Evolutionary conservation across 2,329 filamentous ascomycete species (phyloP).

Genomic region (Fusarium sp.): DNA sequence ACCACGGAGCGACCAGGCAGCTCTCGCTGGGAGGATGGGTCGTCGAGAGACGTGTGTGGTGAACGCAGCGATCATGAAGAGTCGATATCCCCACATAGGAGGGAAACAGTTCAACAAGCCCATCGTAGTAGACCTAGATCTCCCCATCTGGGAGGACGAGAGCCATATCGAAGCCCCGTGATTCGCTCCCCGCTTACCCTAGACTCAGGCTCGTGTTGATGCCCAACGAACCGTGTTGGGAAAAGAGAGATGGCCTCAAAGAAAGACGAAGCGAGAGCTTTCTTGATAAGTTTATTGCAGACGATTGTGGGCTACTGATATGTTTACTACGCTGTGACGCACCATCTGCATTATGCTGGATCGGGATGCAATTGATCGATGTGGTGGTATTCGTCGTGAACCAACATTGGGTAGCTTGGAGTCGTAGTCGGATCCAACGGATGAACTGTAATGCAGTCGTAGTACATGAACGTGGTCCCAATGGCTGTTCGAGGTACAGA

Average conservation of each 20-base stretch:
- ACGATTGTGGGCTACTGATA: slow-evolving; percentile 2
- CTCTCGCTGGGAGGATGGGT: slow-evolving; percentile 54
- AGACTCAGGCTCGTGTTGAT: slow-evolving; percentile 35
- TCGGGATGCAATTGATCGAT: slow-evolving; percentile 5
- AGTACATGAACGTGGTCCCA: slow-evolving; percentile 29
- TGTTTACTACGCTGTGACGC: slow-evolving; percentile 13
- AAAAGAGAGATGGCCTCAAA: slow-evolving; percentile 14
- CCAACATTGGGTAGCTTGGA: slow-evolving; percentile 2
- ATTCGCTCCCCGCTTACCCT: slow-evolving; percentile 31
- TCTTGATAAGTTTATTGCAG: slow-evolving; percentile 13
- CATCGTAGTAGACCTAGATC: slow-evolving; percentile 83
- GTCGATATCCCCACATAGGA: slow-evolving; percentile 69
- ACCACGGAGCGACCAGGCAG: slow-evolving; percentile 53
- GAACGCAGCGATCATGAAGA: slow-evolving; percentile 81
- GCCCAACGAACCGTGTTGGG: slow-evolving; percentile 35
- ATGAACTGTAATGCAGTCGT: slow-evolving; percentile 17
- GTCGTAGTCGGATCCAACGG: slow-evolving; percentile 5
- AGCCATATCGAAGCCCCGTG: background rate
- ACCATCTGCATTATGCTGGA: slow-evolving; percentile 24
- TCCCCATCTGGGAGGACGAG: slow-evolving; percentile 62
- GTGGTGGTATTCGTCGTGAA: slow-evolving; percentile 4
- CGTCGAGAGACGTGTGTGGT: slow-evolving; percentile 79
- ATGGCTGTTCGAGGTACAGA: background rate
- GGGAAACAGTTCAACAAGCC: slow-evolving; percentile 79
- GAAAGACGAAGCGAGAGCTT: slow-evolving; percentile 1